Conservation (phyloP, 805 yeast species). For the Lipomyces orientalis region DNA sequence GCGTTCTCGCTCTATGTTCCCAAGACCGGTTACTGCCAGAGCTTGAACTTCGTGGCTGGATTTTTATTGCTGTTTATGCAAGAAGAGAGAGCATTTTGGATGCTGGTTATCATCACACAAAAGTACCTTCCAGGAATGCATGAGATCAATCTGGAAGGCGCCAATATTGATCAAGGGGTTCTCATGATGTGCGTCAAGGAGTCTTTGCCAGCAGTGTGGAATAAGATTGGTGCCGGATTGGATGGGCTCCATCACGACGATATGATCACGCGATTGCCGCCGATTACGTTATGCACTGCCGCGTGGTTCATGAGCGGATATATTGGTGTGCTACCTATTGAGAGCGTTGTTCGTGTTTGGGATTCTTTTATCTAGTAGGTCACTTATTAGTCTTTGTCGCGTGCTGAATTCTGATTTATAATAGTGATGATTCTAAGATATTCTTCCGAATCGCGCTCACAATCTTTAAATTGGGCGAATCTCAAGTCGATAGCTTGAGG, state of each 20-base stretch:
- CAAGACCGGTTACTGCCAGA: constrained; percentile 93
- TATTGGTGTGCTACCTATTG: constrained; percentile 88
- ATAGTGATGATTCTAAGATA: constrained; percentile 78
- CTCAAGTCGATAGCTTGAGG: constrained; percentile 55
- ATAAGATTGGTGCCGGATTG: constrained; percentile 51
- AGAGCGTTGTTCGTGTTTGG: constrained; percentile 88
- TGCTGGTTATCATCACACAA: constrained; percentile 89
- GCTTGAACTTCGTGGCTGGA: constrained; percentile 91
- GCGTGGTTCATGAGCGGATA: constrained; percentile 99
- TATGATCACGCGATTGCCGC: constrained; percentile 77
- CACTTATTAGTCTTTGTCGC: too few species aligned
- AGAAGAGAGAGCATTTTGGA: constrained; percentile 93
- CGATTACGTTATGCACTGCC: constrained; percentile 89
- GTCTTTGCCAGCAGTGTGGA: constrained; percentile 83
- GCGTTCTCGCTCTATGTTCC: constrained; percentile 89
- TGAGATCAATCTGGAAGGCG: constrained; percentile 88
- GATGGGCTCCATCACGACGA: constrained; percentile 51
- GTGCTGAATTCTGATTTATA: background rate
- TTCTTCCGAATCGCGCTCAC: constrained; percentile 83
- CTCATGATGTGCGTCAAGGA: constrained; percentile 84
- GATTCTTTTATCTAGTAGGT: constrained; percentile 78
- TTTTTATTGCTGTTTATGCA: constrained; percentile 79
- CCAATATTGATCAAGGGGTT: constrained; percentile 93
- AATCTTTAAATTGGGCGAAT: constrained; percentile 75
- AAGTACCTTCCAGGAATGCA: constrained; percentile 89